Conservation (phyloP, 768 basidiomycete species). For the Kwoniella bestiolae region DNA sequence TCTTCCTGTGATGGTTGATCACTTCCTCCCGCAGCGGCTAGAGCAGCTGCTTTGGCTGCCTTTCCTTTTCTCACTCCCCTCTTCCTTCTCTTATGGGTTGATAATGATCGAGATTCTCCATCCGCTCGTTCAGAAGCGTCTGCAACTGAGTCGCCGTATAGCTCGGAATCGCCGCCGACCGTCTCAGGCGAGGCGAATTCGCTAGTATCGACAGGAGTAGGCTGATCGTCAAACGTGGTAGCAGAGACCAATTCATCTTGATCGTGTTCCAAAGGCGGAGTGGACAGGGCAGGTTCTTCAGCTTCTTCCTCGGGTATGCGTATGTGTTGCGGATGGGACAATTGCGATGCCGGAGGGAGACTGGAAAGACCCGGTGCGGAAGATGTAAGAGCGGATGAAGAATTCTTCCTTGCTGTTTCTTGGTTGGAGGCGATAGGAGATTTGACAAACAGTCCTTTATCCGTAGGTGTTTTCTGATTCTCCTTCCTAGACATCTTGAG, state of each 20-base stretch:
- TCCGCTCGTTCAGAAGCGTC: constrained; percentile 19
- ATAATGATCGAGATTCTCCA: constrained; percentile 66
- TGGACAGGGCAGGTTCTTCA: constrained; percentile 17
- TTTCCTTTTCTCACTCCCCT: constrained; percentile 84
- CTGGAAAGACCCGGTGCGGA: constrained; percentile 32
- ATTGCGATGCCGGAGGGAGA: constrained; percentile 28
- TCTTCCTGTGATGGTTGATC: constrained; percentile 62
- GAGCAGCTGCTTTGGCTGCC: constrained; percentile 55
- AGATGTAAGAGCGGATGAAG: constrained; percentile 44
- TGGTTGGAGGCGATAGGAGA: constrained; percentile 30
- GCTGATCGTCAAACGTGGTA: constrained; percentile 43
- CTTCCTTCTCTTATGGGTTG: constrained; percentile 78
- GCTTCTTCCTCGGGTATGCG: constrained; percentile 6
- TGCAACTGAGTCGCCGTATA: constrained; percentile 13
- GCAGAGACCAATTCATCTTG: constrained; percentile 38
- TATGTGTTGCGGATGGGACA: constrained; percentile 1
- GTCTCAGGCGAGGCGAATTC: constrained; percentile 35
- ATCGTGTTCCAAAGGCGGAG: constrained; percentile 40
- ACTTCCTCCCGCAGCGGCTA: constrained; percentile 34
- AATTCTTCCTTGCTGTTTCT: constrained; percentile 36
- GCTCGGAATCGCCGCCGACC: constrained; percentile 10
- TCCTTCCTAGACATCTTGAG: constrained; percentile 40
- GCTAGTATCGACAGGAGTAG: constrained; percentile 33
- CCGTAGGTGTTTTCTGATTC: constrained; percentile 12
- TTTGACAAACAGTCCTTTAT: constrained; percentile 42